These are phyloP conservation scores for Lentinula guzmanii DNA, from an alignment of 768 basidiomycete genomes.

Conservation along the genomic window DNA sequence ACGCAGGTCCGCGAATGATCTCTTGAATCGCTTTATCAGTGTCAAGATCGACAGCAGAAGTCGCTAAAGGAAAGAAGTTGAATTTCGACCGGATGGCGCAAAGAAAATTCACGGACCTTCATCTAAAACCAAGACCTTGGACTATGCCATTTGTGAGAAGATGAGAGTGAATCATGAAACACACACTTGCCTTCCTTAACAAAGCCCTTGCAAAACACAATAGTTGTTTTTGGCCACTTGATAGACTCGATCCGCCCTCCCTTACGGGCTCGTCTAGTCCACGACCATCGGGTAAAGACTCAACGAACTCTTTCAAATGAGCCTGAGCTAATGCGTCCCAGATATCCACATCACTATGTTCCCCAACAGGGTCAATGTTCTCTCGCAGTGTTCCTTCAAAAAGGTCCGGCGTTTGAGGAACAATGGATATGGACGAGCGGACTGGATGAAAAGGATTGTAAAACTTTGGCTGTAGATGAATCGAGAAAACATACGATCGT, in stretches of 20 bases:
- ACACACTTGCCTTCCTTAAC: conserved; percentile 53
- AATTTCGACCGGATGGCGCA: conserved; percentile 4
- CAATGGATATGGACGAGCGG: conserved; percentile 76
- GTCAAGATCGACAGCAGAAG: conserved; percentile 26
- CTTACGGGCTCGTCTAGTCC: conserved; percentile 62
- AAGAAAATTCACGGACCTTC: conserved; percentile 49
- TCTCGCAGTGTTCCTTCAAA: conserved; percentile 74
- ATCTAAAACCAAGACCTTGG: conserved; percentile 88
- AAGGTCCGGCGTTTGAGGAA: conserved; percentile 72
- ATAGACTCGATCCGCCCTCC: conserved; percentile 79
- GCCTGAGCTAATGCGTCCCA: conserved; percentile 85
- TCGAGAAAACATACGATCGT: conserved; percentile 45
- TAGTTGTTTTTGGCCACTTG: conserved; percentile 81
- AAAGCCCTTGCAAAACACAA: conserved; percentile 86
- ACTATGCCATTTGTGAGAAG: conserved; percentile 28
- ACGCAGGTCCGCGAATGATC: conserved; percentile 77
- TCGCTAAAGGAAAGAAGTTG: background rate
- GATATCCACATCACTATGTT: conserved; percentile 71
- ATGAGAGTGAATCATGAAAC: background rate
- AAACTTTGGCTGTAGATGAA: conserved; percentile 1
- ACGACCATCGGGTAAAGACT: conserved; percentile 49
- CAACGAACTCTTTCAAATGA: conserved; percentile 63
- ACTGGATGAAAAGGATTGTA: conserved; percentile 31
- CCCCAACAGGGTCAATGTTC: conserved; percentile 85
- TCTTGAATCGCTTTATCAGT: conserved; percentile 78